These are phyloP conservation scores for Sistotremastrum suecicum DNA, from an alignment of 768 basidiomycete species.

Conservation along the genomic window DNA sequence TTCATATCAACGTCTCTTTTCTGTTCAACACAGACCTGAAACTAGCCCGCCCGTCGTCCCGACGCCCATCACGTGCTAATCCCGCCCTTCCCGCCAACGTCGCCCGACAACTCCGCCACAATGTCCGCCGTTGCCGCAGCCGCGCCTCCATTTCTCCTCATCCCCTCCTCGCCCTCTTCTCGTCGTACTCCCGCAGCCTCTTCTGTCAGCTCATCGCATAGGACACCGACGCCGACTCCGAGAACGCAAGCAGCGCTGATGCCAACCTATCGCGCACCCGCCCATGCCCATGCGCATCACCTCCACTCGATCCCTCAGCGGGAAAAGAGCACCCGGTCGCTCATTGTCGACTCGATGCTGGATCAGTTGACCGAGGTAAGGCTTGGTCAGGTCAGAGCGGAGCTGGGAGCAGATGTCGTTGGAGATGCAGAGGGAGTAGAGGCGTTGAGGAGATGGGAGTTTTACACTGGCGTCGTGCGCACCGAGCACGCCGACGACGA, in stretches of 20 bases:
- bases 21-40: no score
- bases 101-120: no score
- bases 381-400: conserved; percentile 72
- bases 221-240: no score
- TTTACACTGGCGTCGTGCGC: neutral
- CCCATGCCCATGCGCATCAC: conserved; percentile 82
- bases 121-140: no score
- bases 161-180: no score
- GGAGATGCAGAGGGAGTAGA: conserved; percentile 5
- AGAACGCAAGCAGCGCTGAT: neutral
- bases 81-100: no score
- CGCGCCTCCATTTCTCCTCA: no score
- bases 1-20: no score
- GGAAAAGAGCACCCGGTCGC: conserved; percentile 78
- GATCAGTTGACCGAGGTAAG: conserved; percentile 75
- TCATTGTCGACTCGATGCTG: conserved; percentile 79
- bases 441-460: neutral
- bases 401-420: conserved; percentile 29
- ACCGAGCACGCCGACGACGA: neutral
- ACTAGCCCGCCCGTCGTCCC: no score
- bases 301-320: conserved; percentile 75
- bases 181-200: no score
- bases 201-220: no score
- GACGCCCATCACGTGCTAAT: no score
- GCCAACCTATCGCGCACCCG: conserved; percentile 47